These are phyloP conservation scores for Diaporthe citrichinensis DNA, from an alignment of 2,329 filamentous ascomycete genomes.

Conservation along the genomic window DNA sequence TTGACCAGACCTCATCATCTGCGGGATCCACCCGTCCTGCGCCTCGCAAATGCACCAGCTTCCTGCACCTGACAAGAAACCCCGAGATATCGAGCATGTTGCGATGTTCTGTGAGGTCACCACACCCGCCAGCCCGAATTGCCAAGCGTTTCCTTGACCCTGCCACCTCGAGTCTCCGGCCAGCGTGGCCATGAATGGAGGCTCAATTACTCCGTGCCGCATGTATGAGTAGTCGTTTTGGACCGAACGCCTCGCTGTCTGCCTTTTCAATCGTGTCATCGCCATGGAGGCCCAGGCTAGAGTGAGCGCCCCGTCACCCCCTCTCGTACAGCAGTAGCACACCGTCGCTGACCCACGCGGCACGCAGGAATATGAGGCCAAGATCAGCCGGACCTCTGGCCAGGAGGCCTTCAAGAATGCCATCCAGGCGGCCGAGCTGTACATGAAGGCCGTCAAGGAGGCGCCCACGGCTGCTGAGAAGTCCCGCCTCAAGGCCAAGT, in stretches of 20 bases:
- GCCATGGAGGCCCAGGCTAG: constrained; percentile 41
- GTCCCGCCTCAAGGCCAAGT: constrained; percentile 76
- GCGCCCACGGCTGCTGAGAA: constrained; percentile 75
- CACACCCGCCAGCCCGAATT: constrained; percentile 15
- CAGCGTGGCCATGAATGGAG: constrained; percentile 17
- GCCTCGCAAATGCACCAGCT: constrained; percentile 21
- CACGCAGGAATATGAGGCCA: constrained; percentile 66
- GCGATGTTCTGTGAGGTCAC: constrained; percentile 21
- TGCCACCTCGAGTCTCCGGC: constrained; percentile 1
- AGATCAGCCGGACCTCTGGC: constrained; percentile 63
- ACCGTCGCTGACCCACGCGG: constrained; percentile 19
- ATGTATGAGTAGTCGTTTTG: constrained; percentile 16
- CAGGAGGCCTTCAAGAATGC: constrained; percentile 81
- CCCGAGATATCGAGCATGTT: constrained; percentile 29
- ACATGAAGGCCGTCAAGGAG: constrained; percentile 81
- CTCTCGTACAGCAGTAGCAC: neutral
- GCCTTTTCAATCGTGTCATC: neutral
- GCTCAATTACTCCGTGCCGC: constrained; percentile 1
- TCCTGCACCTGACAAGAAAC: constrained; percentile 20
- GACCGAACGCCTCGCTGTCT: constrained; percentile 5
- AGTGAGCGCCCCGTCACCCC: constrained; percentile 13
- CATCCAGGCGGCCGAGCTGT: constrained; percentile 83
- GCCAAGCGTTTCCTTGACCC: constrained; percentile 17
- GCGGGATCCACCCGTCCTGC: constrained; percentile 28
- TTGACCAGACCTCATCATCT: neutral